A percentile compares a stretch with the other conserved stretches of the same genome.
phyloP scores from a whole-genome alignment of 345 rosid species.

The Boechera divaricarpa region DNA sequence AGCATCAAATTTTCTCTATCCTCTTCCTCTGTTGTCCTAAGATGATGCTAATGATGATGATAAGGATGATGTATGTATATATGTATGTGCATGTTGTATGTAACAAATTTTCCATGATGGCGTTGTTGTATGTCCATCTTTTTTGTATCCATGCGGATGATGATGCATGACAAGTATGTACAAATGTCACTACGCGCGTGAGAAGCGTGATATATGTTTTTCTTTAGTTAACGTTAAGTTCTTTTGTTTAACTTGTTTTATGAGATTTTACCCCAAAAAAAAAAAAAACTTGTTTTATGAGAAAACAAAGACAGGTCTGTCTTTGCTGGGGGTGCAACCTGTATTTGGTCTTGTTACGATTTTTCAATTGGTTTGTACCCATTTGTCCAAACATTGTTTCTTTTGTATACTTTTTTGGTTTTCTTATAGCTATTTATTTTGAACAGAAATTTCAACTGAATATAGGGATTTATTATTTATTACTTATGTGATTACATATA shows the following conservation, averaged over 20 bases:
- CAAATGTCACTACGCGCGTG: constrained; percentile 28
- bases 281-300: not conserved
- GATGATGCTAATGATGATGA: constrained; percentile 4
- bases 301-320: constrained; percentile 31
- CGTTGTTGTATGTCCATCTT: not conserved
- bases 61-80: not conserved
- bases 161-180: constrained; percentile 27
- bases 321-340: constrained; percentile 36
- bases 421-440: not conserved
- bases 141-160: constrained; percentile 10
- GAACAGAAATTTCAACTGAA: not conserved
- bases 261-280: not conserved
- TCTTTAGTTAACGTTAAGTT: constrained; percentile 9
- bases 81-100: not conserved
- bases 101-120: not conserved
- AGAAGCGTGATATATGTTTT: constrained; percentile 17
- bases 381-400: constrained; percentile 22
- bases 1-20: constrained; percentile 34
- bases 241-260: constrained; percentile 5
- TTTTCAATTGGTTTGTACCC: constrained; percentile 8
- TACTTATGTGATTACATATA: not conserved
- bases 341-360: constrained; percentile 17
- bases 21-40: constrained; percentile 17
- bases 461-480: not conserved
- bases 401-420: not conserved